Percentiles rank a stretch among this genome's conserved stretches.
Evolutionary conservation across 805 yeast species (phyloP).

Genomic region (Suhomyces emberorum): DNA sequence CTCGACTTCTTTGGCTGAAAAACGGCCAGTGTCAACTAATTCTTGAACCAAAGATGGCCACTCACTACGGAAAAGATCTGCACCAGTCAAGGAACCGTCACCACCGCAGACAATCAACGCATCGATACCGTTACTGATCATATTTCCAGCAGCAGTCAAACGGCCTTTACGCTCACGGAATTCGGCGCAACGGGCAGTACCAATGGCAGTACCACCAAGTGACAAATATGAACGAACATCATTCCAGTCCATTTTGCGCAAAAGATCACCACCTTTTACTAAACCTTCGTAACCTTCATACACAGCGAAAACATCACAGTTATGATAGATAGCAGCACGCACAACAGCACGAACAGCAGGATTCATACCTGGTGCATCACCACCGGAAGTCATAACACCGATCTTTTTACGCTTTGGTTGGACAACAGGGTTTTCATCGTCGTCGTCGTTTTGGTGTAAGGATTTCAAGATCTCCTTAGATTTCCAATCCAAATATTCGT

Average conservation of each 20-base stretch:
- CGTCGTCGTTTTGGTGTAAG: conserved; percentile 3
- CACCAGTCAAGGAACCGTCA: conserved; percentile 98
- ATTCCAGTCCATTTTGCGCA: conserved; percentile 87
- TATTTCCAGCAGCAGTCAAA: conserved; percentile 74
- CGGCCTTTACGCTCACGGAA: conserved; percentile 87
- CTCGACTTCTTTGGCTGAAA: conserved; percentile 58
- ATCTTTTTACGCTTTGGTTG: conserved; percentile 37
- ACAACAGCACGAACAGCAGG: conserved; percentile 95
- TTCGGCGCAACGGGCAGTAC: conserved; percentile 89
- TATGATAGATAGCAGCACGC: conserved; percentile 80
- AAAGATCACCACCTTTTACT: conserved; percentile 74
- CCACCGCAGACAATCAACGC: conserved; percentile 97
- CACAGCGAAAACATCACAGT: conserved; percentile 88
- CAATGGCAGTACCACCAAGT: conserved; percentile 92
- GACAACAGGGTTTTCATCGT: not conserved
- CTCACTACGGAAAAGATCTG: conserved; percentile 88
- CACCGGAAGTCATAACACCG: conserved; percentile 76
- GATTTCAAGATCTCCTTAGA: conserved; percentile 21
- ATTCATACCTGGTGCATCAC: conserved; percentile 98
- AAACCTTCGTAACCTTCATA: conserved; percentile 95
- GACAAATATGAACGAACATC: conserved; percentile 93
- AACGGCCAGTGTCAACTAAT: conserved; percentile 50
- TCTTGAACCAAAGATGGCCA: conserved; percentile 90
- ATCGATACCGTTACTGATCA: conserved; percentile 86
- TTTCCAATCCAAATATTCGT: conserved; percentile 25